Evolutionary conservation across 352 stramenopile genomes (phyloP).

Genomic region (Globisporangium paddicum): DNA sequence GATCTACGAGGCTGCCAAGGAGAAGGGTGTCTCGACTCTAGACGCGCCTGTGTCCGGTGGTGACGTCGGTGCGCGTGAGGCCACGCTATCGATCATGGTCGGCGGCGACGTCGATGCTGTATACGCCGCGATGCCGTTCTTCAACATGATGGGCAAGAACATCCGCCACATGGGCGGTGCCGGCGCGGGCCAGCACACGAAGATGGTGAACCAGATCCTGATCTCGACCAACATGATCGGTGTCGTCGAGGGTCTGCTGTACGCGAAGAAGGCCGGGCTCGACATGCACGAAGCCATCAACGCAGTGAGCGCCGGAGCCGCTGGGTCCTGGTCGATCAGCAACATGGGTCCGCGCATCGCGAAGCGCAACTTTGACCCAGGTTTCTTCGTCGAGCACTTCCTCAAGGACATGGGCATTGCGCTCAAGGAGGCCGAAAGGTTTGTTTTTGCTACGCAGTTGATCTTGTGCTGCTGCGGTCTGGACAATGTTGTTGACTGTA

Average conservation of each 20-base stretch:
- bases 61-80: constrained; percentile 85
- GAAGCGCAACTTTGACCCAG: constrained; percentile 86
- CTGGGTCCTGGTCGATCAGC: constrained; percentile 87
- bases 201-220: constrained; percentile 92
- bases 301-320: constrained; percentile 79
- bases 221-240: constrained; percentile 89
- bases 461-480: neutral
- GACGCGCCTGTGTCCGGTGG: constrained; percentile 85
- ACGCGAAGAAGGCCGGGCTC: constrained; percentile 83
- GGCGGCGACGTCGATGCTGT: constrained; percentile 82
- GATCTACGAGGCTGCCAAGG: constrained; percentile 73
- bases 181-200: constrained; percentile 85
- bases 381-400: constrained; percentile 92
- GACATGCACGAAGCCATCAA: constrained; percentile 87
- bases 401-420: constrained; percentile 91
- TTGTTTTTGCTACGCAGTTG: constrained; percentile 7
- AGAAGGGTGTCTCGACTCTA: constrained; percentile 65
- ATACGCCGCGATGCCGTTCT: constrained; percentile 78
- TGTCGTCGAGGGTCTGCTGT: constrained; percentile 85
- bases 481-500: neutral
- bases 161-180: constrained; percentile 84
- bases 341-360: constrained; percentile 87
- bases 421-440: constrained; percentile 78
- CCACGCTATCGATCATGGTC: constrained; percentile 88
- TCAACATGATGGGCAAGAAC: constrained; percentile 88